Base-by-base conservation (phyloP, 352 stramenopile species). In the Phytophthora citrophthora region DNA sequence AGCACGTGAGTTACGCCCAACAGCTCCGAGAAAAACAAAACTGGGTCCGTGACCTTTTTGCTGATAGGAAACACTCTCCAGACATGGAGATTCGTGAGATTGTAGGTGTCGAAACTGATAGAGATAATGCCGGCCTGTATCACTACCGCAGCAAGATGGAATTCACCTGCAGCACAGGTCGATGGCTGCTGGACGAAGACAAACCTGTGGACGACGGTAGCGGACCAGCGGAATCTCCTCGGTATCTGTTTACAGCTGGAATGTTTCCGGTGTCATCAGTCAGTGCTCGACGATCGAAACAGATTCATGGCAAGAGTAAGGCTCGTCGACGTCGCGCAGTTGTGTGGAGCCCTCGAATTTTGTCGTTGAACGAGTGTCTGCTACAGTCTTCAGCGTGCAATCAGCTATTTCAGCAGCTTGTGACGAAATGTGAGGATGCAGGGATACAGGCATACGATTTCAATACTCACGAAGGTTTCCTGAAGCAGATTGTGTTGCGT, bases 61-160 rank as follows among this genome's bases (percentile, higher is more conserved):
- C 20, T 1, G 24, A 31, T 2, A 34, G 72, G 2, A 16, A 39
- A 0, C 64, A 78, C 46, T 80, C 73, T 2, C 63, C 62, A 32
- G 51, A 64, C 11, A 73, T 81, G 64, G 45, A 78, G 13, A 58
- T 88, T 8, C 74, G 71, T 0, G 13, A 52, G 5, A 87, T 91
- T 57, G 20, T 79, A 8, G 83, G 83, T 10, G 66, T 75, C 13
- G 36, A 62, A 11, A 46, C 31, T 15, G 20, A 59, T 7, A 32
- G 55, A 4, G 18, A 49, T 0, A 24, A 34, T 1, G 6, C 7
- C 18, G 55, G 36, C 3, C 43, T 76, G 9, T 86, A 81, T 44
- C 54, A 77, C 34, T 94, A 94, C 61, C 81, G 85, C 54, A 94
- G 92, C 73, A 94, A 94, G 60, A 92, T 90, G 73, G 85, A 94